A percentile compares a stretch with the other conserved stretches of the same genome.
These are phyloP conservation scores for Mucor piriformis DNA, from an alignment of 371 early-diverging fungal species.

Conservation along the genomic window DNA sequence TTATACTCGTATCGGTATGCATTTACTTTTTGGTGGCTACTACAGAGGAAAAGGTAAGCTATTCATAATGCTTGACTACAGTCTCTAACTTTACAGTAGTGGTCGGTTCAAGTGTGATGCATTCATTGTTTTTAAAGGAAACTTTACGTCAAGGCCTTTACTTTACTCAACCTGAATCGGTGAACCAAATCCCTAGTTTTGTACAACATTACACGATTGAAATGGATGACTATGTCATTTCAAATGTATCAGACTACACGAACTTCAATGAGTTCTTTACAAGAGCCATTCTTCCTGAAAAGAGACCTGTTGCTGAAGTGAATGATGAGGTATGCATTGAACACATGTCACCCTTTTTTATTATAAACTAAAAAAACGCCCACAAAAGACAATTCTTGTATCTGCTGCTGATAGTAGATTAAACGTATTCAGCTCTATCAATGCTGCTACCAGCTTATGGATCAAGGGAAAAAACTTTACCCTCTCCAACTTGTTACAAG, in stretches of 20 bases:
- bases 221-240: slow-evolving; percentile 45
- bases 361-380: not conserved
- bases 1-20: slow-evolving; percentile 59
- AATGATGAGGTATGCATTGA: slow-evolving; percentile 40
- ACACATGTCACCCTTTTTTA: not conserved
- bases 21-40: slow-evolving; percentile 48
- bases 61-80: no score
- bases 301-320: slow-evolving; percentile 52
- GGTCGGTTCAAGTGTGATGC: slow-evolving; percentile 48
- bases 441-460: slow-evolving; percentile 62
- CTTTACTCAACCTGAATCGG: slow-evolving; percentile 66
- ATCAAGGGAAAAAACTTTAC: slow-evolving; percentile 76
- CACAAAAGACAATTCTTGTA: slow-evolving; percentile 32
- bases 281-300: slow-evolving; percentile 66
- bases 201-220: slow-evolving; percentile 62
- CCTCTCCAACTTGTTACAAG: slow-evolving; percentile 51
- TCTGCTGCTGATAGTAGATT: slow-evolving; percentile 75
- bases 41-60: slow-evolving; percentile 42
- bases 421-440: slow-evolving; percentile 58
- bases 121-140: slow-evolving; percentile 52
- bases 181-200: slow-evolving; percentile 64
- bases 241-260: slow-evolving; percentile 49
- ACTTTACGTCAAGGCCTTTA: slow-evolving; percentile 67
- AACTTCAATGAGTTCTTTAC: slow-evolving; percentile 81
- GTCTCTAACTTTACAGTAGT: slow-evolving; percentile 15